Evolutionary conservation across 2,329 filamentous ascomycete genomes (phyloP), one percentile per base, ranked within the genome.

Genomic region (Orbilia quercus): DNA sequence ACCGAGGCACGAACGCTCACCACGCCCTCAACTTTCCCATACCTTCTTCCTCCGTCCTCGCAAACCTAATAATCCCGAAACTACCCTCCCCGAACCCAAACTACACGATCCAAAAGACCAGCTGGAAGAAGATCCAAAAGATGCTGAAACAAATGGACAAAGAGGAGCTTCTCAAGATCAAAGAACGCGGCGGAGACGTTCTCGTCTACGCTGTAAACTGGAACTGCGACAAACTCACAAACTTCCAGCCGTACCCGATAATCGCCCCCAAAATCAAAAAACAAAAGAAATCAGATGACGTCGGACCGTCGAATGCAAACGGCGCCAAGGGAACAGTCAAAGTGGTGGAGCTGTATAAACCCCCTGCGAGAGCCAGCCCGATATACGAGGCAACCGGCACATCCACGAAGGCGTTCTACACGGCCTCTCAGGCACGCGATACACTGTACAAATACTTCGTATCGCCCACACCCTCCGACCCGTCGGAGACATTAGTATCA

Each of bases 101-200:
- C 84, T 9, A 84, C 84, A 64, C 86, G 83, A 71, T 84, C 88
- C 58, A 88, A 75, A 90, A 90, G 80, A 88, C 87, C 1, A 88
- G 85, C 74, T 90, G 86, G 86, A 90, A 90, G 80, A 90, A 86
- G 73, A 84, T 88, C 71, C 88, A 87, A 78, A 90, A 89, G 76
- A 90, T 90, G 78, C 85, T 90, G 80, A 90, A 90, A 76, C 82
- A 85, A 59, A 82, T 90, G 7, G 88, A 90, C 79, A 90, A 90
- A 79, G 81, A 86, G 51, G 79, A 82, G 16, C 81, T 90, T n/a
- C 79, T 89, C 76, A 89, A 88, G 77, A 84, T 84, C 48, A 90
- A 90, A 78, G 88, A 90, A 54, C 84, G 86, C 36, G 86, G 85
- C 73, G 85, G 87, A 36, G 88, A 90, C 77, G 87, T 86, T 0